Percentiles rank a stretch among this genome's conserved stretches.
These are phyloP conservation scores for Orbilia ellipsospora DNA, from an alignment of 2,329 filamentous ascomycete species.

Conservation along the genomic window DNA sequence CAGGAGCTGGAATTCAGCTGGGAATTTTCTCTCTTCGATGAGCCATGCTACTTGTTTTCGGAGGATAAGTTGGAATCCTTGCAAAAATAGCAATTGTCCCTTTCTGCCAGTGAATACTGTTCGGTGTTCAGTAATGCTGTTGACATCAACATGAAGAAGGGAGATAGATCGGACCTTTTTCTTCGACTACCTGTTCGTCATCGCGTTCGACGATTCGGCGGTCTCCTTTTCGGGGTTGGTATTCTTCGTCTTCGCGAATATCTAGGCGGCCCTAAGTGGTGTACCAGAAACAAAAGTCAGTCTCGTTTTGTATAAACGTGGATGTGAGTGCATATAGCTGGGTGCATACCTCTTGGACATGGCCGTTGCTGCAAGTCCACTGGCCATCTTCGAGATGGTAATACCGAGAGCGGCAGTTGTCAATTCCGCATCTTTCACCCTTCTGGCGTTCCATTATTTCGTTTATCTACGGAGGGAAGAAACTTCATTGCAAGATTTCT, in stretches of 20 bases:
- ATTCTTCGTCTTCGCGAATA: conserved; percentile 48
- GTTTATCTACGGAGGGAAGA: neutral
- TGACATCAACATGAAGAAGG: conserved; percentile 8
- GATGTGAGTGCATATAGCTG: conserved; percentile 49
- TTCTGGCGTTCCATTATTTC: conserved; percentile 59
- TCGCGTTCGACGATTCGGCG: conserved; percentile 62
- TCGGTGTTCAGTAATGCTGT: neutral
- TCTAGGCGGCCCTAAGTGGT: conserved; percentile 31
- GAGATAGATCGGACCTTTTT: conserved; percentile 45
- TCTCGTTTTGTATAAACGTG: conserved; percentile 58
- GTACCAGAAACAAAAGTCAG: conserved; percentile 23
- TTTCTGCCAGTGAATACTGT: conserved; percentile 72
- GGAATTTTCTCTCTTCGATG: conserved; percentile 73
- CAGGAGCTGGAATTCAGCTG: conserved; percentile 76
- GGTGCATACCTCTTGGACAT: conserved; percentile 75
- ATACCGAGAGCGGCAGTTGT: conserved; percentile 75
- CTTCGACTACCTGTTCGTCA: conserved; percentile 61
- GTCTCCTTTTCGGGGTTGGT: conserved; percentile 55
- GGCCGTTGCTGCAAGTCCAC: conserved; percentile 82
- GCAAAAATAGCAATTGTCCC: conserved; percentile 81
- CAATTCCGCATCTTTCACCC: conserved; percentile 60
- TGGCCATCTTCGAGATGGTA: conserved; percentile 81
- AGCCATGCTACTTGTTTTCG: conserved; percentile 83
- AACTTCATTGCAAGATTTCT: conserved; percentile 27
- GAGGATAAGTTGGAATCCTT: conserved; percentile 84